Conservation (phyloP, 2,329 filamentous ascomycete species). For the Monilinia polystroma region DNA sequence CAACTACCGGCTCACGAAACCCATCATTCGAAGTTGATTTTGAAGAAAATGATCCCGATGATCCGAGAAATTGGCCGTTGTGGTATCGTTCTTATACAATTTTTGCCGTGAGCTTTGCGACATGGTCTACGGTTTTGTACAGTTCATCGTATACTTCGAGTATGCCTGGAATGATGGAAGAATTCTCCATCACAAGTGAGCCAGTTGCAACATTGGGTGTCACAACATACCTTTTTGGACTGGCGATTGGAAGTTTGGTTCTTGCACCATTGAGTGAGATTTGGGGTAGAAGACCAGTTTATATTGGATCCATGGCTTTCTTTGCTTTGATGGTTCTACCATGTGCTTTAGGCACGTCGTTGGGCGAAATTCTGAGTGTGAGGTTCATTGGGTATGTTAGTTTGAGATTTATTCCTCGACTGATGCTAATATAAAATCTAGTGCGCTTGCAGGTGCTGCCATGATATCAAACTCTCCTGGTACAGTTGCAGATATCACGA, state of each 20-base stretch:
- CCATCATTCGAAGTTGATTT: constrained; percentile 74
- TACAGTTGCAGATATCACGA: constrained; percentile 78
- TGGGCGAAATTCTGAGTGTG: constrained; percentile 66
- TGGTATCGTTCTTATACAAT: constrained; percentile 44
- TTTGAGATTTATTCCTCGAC: background rate
- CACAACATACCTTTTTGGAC: constrained; percentile 74
- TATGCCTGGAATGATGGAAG: constrained; percentile 64
- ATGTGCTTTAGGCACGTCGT: constrained; percentile 65
- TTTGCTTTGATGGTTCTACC: constrained; percentile 72
- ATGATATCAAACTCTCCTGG: constrained; percentile 84
- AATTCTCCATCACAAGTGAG: constrained; percentile 59
- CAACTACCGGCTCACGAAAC: constrained; percentile 46
- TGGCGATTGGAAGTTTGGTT: constrained; percentile 69
- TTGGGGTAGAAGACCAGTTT: constrained; percentile 67
- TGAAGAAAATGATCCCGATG: constrained; percentile 58
- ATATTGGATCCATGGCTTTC: constrained; percentile 60
- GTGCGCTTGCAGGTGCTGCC: constrained; percentile 69
- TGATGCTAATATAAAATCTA: constrained; percentile 27
- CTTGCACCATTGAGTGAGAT: constrained; percentile 73
- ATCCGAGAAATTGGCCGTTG: constrained; percentile 68
- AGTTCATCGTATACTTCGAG: constrained; percentile 77
- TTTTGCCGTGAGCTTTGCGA: constrained; percentile 42
- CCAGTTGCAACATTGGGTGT: constrained; percentile 71
- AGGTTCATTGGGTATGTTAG: constrained; percentile 67
- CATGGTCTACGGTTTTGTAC: constrained; percentile 59